phyloP scores from a whole-genome alignment of 306 rosid genomes.

The Myrica gale region DNA sequence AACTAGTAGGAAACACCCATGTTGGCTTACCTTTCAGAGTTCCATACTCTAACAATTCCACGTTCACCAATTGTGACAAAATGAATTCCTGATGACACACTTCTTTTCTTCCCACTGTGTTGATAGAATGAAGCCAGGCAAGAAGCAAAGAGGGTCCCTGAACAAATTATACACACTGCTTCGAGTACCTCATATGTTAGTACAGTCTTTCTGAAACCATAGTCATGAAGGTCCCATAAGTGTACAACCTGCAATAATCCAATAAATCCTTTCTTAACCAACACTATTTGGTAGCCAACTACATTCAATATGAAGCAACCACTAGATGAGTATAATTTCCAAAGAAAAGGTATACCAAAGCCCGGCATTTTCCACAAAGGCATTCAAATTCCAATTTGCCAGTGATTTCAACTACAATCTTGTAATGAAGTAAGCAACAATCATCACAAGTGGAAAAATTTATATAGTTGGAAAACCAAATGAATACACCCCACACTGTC shows the following conservation, averaged over 20 bases:
- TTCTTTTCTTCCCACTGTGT: slow-evolving; percentile 38
- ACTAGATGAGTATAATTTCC: background rate
- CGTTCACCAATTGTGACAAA: slow-evolving; percentile 86
- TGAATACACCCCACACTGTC: background rate
- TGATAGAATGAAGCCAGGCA: slow-evolving; percentile 40
- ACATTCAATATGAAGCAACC: background rate
- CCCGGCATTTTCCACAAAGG: background rate
- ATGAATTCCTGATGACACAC: slow-evolving; percentile 40
- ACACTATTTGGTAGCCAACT: background rate
- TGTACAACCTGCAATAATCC: slow-evolving; percentile 70
- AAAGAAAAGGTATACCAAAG: background rate
- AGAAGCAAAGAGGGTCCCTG: slow-evolving; percentile 54
- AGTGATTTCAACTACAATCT: background rate
- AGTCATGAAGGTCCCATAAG: slow-evolving; percentile 85
- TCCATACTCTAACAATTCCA: slow-evolving; percentile 86
- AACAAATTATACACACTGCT: slow-evolving; percentile 62
- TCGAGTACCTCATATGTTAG: slow-evolving; percentile 86
- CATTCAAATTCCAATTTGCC: background rate
- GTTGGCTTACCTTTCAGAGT: slow-evolving; percentile 74
- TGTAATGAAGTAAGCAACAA: background rate
- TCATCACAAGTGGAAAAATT: background rate
- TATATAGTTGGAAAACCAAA: background rate
- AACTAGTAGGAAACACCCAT: slow-evolving; percentile 12
- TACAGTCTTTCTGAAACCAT: slow-evolving; percentile 72
- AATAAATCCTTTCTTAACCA: slow-evolving; percentile 17